Evolutionary conservation across 345 rosid genomes (phyloP), one percentile per base, ranked within the genome.

Genomic region (Pistacia integerrima): DNA sequence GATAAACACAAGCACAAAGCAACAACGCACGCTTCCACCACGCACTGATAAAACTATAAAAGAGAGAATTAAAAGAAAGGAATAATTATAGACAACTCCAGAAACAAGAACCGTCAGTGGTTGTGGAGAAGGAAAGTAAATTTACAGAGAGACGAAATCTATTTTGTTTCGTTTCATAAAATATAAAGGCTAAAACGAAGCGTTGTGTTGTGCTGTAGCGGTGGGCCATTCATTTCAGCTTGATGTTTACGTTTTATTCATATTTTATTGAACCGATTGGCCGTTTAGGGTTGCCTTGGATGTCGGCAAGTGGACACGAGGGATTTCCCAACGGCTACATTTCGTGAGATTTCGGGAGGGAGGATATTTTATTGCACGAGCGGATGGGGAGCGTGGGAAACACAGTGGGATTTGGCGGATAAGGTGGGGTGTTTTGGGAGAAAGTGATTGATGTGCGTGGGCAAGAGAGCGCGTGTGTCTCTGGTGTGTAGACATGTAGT

Each of bases 301-400:
- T 62, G 83, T 80, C 83, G 83, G 86, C 83, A 74, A 57, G 51
- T 12, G 28, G 13, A 79, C 81, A 77, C 67, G 79, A 80, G 79
- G 81, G 38, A 13, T 0, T 33, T 25, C 25, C 11, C 52, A 83
- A 83, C 86, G 85, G 85, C 78, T 83, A 79, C 51, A 72, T 69
- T 69, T 14, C 44, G 1, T 41, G 62, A 41, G 33, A 3, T 35
- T 51, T 13, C 12, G 7, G 18, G 38, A 52, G 18, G 3, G 3
- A 33, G 13, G 28, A 0, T 0, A 8, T 35, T n/a, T 41, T 20
- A n/a, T 41, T 6, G 6, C 3, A 51, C 25, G 57, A 22, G 22
- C 12, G 33, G 5, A 0, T 6, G 1, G 6, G 18, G 36, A 1
- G 49, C 11, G 73, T 71, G 73, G 20, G 3, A 2, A 0, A 2